Evolutionary conservation across 495 filamentous ascomycete species (phyloP).

Genomic region (Peziza echinospora): DNA sequence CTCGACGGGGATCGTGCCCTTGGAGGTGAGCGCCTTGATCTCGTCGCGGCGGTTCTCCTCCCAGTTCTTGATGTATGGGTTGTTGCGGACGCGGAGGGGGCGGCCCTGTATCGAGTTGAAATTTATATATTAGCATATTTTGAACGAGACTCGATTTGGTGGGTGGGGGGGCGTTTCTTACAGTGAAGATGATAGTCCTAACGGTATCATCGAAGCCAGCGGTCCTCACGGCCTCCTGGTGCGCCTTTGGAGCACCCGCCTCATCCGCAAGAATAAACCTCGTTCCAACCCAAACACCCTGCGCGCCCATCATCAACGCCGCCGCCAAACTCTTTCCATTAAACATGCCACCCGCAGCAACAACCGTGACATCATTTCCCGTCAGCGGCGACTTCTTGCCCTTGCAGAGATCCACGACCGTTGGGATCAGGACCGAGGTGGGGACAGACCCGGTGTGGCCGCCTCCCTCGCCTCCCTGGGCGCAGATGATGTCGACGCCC

Average conservation of each 20-base stretch:
- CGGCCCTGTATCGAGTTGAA: conserved; percentile 35
- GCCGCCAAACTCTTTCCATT: conserved; percentile 83
- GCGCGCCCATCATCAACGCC: conserved; percentile 76
- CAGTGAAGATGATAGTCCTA: conserved; percentile 92
- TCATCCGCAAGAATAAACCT: conserved; percentile 86
- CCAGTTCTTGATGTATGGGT: conserved; percentile 87
- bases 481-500: conserved; percentile 80
- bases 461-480: conserved; percentile 79
- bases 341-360: conserved; percentile 86
- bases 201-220: conserved; percentile 84
- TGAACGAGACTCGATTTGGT: not conserved
- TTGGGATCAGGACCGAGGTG: conserved; percentile 71
- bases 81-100: conserved; percentile 78
- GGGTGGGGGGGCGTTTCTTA: conserved; percentile 17
- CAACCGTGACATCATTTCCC: conserved; percentile 63
- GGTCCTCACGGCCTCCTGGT: conserved; percentile 91
- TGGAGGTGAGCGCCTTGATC: conserved; percentile 72
- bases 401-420: conserved; percentile 63
- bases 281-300: conserved; percentile 89
- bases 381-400: conserved; percentile 71
- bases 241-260: conserved; percentile 76
- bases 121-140: conserved; percentile 11
- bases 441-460: conserved; percentile 84
- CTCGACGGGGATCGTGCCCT: conserved; percentile 84
- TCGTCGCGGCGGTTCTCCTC: conserved; percentile 72